phyloP scores from a whole-genome alignment of 148 eudicot genomes.

The Rhododendron simsii region DNA sequence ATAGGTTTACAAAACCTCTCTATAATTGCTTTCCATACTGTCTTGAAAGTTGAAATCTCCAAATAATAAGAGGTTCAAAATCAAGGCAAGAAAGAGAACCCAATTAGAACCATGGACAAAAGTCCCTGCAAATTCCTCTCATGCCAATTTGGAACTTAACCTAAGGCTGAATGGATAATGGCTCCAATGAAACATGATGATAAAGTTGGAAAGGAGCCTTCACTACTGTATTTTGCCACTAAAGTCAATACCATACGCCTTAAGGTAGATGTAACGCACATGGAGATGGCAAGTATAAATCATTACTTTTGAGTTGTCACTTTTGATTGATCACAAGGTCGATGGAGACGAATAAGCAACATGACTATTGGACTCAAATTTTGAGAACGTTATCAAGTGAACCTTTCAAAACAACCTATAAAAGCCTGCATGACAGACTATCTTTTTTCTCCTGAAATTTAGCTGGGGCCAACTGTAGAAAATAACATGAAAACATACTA shows the following conservation, averaged over 20 bases:
- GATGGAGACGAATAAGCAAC: not conserved
- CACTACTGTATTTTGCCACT: not conserved
- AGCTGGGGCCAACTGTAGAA: not conserved
- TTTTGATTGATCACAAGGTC: not conserved
- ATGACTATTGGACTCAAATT: not conserved
- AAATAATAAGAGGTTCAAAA: not conserved
- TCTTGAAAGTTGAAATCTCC: not conserved
- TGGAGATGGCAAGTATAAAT: not conserved
- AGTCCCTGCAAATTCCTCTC: not conserved
- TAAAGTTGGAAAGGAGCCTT: not conserved
- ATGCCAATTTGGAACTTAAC: not conserved
- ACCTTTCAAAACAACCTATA: not conserved
- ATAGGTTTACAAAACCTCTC: not conserved
- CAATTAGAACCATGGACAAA: not conserved
- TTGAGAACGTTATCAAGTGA: not conserved
- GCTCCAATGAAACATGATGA: not conserved
- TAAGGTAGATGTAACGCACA: not conserved
- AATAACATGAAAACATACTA: not conserved
- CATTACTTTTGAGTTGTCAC: no score
- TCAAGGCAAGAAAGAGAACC: not conserved
- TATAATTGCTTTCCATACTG: not conserved
- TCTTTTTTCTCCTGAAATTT: not conserved
- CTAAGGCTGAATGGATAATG: not conserved
- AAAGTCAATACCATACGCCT: not conserved
- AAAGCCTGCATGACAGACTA: not conserved